A percentile compares a stretch with the other conserved stretches of the same genome.
Evolutionary conservation across 805 yeast genomes (phyloP).

Genomic region (Wickerhamomyces rabaulensis): DNA sequence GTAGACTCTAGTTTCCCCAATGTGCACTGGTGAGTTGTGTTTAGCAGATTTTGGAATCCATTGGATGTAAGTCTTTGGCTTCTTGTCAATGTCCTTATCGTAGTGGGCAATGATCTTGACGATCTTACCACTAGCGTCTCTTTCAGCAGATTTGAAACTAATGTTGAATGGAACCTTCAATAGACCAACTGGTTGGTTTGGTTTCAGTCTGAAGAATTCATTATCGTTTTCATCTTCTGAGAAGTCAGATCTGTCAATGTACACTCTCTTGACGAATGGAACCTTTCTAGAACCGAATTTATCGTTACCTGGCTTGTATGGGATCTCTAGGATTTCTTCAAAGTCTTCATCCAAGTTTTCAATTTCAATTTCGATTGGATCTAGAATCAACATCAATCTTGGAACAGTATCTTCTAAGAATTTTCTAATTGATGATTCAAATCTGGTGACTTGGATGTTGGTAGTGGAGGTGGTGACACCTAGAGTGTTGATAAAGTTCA

Average conservation of each 20-base stretch:
- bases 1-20: no score
- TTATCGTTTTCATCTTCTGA: conserved; percentile 50
- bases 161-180: conserved; percentile 86
- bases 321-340: conserved; percentile 66
- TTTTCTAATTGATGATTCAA: conserved; percentile 83
- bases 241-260: conserved; percentile 87
- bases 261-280: conserved; percentile 71
- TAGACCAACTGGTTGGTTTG: conserved; percentile 91
- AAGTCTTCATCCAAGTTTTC: conserved; percentile 77
- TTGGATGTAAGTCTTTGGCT: conserved; percentile 93
- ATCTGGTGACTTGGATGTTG: conserved; percentile 83
- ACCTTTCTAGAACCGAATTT: conserved; percentile 72
- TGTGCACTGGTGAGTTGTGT: conserved; percentile 54
- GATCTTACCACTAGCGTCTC: conserved; percentile 57
- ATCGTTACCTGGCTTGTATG: conserved; percentile 84
- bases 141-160: conserved; percentile 62
- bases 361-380: conserved; percentile 78
- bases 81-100: conserved; percentile 51
- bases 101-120: conserved; percentile 73
- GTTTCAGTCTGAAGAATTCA: conserved; percentile 91
- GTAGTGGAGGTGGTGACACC: conserved; percentile 96
- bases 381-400: conserved; percentile 86
- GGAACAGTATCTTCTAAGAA: conserved; percentile 90
- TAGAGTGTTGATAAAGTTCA: conserved; percentile 86
- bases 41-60: conserved; percentile 80